phyloP scores from a whole-genome alignment of 805 yeast genomes.

The Myxozyma neglecta region DNA sequence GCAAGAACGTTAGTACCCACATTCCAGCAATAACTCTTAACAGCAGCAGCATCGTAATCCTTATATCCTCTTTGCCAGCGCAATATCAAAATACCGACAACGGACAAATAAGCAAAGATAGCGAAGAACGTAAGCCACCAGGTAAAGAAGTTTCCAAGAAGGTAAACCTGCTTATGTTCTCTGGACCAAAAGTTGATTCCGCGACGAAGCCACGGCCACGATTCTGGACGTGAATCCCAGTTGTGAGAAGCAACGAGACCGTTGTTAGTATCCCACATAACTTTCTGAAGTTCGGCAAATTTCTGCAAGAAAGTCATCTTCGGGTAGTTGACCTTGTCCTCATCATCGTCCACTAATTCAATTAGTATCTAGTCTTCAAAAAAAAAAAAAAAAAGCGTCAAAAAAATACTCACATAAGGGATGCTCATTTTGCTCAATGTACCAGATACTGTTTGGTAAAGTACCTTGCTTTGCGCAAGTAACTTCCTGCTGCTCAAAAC shows the following conservation, averaged over 20 bases:
- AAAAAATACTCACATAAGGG: conserved; percentile 44
- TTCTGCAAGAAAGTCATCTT: conserved; percentile 50
- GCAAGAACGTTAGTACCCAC: conserved; percentile 55
- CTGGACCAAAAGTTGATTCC: conserved; percentile 62
- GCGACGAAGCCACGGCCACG: conserved; percentile 61
- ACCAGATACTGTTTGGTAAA: conserved; percentile 68
- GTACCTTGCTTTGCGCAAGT: conserved; percentile 78
- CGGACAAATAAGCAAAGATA: conserved; percentile 36
- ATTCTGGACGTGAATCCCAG: conserved; percentile 54
- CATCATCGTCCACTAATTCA: conserved; percentile 36
- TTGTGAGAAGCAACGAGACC: conserved; percentile 51
- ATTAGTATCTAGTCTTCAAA: not conserved
- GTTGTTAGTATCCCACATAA: conserved; percentile 54
- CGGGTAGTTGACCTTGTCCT: conserved; percentile 41
- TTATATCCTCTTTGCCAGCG: conserved; percentile 45
- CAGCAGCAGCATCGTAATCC: conserved; percentile 37
- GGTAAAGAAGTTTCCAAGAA: conserved; percentile 62
- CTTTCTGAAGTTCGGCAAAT: conserved; percentile 55
- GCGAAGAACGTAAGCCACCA: conserved; percentile 51
- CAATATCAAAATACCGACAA: conserved; percentile 38
- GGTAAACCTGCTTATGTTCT: conserved; percentile 51
- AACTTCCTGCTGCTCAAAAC: conserved; percentile 80
- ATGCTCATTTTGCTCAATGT: conserved; percentile 64
- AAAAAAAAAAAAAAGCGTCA: conserved; percentile 28
- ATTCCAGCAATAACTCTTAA: conserved; percentile 39